phyloP scores from a whole-genome alignment of 192 early-diverging fungal genomes.

The Coemansia sp. region DNA sequence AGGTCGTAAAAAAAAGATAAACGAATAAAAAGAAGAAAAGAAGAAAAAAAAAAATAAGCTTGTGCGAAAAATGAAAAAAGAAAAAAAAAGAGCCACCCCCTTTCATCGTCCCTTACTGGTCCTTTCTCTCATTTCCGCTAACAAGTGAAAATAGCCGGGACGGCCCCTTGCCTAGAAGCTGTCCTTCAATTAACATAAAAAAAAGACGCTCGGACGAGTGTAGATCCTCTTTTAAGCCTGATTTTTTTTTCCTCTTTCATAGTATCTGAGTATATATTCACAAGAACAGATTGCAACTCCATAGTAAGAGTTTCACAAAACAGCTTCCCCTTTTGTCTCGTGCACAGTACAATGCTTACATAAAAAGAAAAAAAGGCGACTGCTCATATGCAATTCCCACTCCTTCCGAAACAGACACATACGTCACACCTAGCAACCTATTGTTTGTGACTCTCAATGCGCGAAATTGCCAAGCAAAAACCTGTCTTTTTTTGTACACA shows the following conservation, averaged over 20 bases:
- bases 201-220: not conserved
- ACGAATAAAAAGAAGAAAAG: not conserved
- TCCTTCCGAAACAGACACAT: no score
- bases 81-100: no score
- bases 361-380: no score
- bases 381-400: no score
- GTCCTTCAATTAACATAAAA: not conserved
- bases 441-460: not conserved
- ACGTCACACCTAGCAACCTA: no score
- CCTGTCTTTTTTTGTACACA: not conserved
- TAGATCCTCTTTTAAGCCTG: not conserved
- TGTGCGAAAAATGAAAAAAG: not conserved
- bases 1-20: constrained; percentile 1
- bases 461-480: not conserved
- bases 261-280: not conserved
- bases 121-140: not conserved
- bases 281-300: no score
- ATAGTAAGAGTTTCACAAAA: no score
- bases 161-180: not conserved
- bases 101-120: not conserved
- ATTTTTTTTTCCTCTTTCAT: not conserved
- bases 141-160: not conserved
- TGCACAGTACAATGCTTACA: no score
- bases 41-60: not conserved
- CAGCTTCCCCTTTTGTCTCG: no score